Base-by-base conservation (phyloP, 78 protist genomes). In the Chrysochromulina tobinii region DNA sequence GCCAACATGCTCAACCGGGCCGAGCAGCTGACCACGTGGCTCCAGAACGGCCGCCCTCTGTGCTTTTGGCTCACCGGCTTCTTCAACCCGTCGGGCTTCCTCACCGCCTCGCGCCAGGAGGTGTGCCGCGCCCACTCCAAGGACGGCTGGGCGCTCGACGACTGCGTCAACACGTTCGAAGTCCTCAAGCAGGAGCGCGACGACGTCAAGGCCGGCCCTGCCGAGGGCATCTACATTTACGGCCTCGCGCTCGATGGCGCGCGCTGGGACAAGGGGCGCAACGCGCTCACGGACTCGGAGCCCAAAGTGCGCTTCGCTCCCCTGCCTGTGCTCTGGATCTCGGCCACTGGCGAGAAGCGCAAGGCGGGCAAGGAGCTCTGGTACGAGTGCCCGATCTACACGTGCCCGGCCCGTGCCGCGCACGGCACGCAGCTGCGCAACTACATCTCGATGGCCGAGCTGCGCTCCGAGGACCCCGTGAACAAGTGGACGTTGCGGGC, bases 201-300 rank as follows among this genome's bases (percentile, higher is more conserved):
- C 8, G 95, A 95, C 20, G 75, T 92, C 69, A 64, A 88, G n/a
- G 38, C 59, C 38, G 64, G 86, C 17, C 96, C 97, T 0, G 91
- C 88, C 20, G 97, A 96, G 81, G 99, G 97, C 27, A 95, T 96
- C 53, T 96, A 95, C 95, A 48, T 96, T 88, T 61, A 94, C 54
- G 99, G 99, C 23, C 94, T 97, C 57, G 90, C 57, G 92, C 92
- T 97, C 12, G 99, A 97, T 11, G 99, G 99, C 18, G 95, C 95
- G 64, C 53, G 79, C 7, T 97, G 98, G 98, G 94, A 95, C 94
- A 72, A 66, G 95, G 50, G 17, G 54, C 55, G 66, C 18, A 51
- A 67, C 48, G 9, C 51, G 23, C 94, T 97, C 21, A 68, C 54
- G 50, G 98, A 96, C 81, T 68, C 95, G 15, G 87, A 67, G 0